Evolutionary conservation across 805 yeast species (phyloP).

Genomic region (Yamadazyma takamatsuzukensis): DNA sequence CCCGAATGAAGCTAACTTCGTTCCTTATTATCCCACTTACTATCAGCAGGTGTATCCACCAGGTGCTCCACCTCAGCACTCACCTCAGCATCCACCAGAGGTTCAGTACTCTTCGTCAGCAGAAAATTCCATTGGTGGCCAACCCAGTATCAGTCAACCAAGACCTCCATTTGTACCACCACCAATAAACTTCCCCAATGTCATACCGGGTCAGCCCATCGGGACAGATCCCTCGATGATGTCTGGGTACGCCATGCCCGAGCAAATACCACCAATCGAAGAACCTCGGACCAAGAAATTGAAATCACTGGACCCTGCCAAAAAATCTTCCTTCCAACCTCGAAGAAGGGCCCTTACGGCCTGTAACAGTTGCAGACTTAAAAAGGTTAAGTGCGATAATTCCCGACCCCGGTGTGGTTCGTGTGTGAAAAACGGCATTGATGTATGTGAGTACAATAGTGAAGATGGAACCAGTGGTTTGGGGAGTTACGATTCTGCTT

Average conservation of each 20-base stretch:
- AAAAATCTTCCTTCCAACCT: constrained; percentile 7
- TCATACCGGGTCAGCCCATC: too few relatives aligned
- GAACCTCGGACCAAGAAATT: not conserved
- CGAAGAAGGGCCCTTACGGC: constrained; percentile 35
- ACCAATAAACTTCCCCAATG: too few relatives aligned
- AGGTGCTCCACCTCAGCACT: not conserved
- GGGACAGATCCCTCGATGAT: too few relatives aligned
- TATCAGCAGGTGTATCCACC: not conserved
- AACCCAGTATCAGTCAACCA: too few relatives aligned
- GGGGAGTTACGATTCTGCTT: constrained; percentile 22
- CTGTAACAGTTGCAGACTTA: constrained; percentile 33
- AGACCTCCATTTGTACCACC: too few relatives aligned
- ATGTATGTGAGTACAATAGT: constrained; percentile 25
- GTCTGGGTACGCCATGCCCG: not conserved
- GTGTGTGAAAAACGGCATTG: constrained; percentile 24
- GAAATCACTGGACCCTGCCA: not conserved
- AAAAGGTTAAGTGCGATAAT: constrained; percentile 37
- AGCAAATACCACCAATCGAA: not conserved
- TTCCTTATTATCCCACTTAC: constrained; percentile 1
- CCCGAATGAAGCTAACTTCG: not conserved
- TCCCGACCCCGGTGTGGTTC: constrained; percentile 32
- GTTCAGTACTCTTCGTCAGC: too few relatives aligned
- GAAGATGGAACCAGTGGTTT: constrained; percentile 22
- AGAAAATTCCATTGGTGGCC: too few relatives aligned
- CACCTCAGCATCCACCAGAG: not conserved